phyloP scores from a whole-genome alignment of 257 asterid species.

The Solanum chilense region DNA sequence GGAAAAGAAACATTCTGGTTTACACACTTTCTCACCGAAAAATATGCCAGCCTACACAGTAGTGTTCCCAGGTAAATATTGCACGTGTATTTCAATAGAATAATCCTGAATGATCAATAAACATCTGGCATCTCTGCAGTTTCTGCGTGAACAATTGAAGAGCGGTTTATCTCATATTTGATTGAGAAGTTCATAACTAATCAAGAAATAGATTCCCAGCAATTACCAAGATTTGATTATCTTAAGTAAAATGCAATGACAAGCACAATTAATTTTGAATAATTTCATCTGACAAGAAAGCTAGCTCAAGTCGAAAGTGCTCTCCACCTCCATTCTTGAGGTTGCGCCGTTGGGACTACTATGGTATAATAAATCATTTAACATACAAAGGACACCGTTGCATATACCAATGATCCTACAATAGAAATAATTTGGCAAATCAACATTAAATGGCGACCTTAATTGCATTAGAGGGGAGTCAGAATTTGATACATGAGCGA shows the following conservation, averaged over 20 bases:
- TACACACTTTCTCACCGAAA: neutral
- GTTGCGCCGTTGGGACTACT: neutral
- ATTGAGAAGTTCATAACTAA: neutral
- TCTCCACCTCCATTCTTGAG: neutral
- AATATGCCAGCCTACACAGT: too few species aligned
- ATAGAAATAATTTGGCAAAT: neutral
- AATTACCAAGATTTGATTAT: neutral
- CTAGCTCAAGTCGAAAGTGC: neutral
- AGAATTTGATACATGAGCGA: neutral
- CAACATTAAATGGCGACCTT: neutral
- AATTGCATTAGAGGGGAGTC: neutral
- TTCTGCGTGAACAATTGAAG: neutral
- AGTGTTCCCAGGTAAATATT: too few species aligned
- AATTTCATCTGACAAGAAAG: neutral
- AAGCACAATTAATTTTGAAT: too few species aligned
- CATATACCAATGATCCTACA: conserved; percentile 16
- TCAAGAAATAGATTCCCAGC: neutral
- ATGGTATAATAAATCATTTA: conserved; percentile 13
- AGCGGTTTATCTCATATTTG: neutral
- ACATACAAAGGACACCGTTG: conserved; percentile 23
- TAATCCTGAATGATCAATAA: too few species aligned
- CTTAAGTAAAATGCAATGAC: too few species aligned
- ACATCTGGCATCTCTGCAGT: too few species aligned
- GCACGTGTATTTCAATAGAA: too few species aligned
- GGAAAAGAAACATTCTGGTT: too few species aligned